A percentile compares a stretch with the other conserved stretches of the same genome.
Evolutionary conservation across 75 land plant genomes (phyloP).

Genomic region (Picea glauca): DNA sequence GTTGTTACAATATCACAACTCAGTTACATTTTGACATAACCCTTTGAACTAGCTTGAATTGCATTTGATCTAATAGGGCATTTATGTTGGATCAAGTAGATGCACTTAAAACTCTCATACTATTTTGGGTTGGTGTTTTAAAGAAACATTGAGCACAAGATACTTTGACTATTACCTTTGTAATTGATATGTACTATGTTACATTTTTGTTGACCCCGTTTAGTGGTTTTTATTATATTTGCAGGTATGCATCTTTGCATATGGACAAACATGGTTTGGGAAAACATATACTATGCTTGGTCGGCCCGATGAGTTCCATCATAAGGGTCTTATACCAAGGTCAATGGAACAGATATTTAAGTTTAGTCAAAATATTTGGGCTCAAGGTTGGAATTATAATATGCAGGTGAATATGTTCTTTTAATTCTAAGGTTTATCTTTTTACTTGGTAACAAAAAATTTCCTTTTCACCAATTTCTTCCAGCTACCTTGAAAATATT

Average conservation of each 20-base stretch:
- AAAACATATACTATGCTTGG: conserved; percentile 39
- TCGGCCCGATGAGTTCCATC: conserved; percentile 14
- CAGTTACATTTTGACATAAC: no score
- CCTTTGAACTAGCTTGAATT: no score
- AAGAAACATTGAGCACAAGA: no score
- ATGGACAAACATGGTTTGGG: background rate
- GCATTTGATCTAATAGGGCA: no score
- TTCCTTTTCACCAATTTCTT: background rate
- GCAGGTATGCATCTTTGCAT: no score
- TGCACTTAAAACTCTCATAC: no score
- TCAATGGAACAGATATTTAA: conserved; percentile 32
- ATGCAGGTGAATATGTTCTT: conserved; percentile 20
- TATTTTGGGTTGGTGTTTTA: no score
- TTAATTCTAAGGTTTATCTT: background rate
- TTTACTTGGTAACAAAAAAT: background rate
- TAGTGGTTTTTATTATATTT: background rate
- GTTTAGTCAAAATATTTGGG: conserved; percentile 23
- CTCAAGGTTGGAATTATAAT: conserved; percentile 30
- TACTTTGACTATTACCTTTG: no score
- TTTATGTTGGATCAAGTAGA: no score
- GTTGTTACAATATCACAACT: no score
- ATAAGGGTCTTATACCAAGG: conserved; percentile 32
- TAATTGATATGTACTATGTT: no score
- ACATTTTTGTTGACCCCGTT: background rate
- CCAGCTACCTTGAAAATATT: background rate